Conservation (phyloP, 768 basidiomycete genomes). For the Chalciporus piperatus region DNA sequence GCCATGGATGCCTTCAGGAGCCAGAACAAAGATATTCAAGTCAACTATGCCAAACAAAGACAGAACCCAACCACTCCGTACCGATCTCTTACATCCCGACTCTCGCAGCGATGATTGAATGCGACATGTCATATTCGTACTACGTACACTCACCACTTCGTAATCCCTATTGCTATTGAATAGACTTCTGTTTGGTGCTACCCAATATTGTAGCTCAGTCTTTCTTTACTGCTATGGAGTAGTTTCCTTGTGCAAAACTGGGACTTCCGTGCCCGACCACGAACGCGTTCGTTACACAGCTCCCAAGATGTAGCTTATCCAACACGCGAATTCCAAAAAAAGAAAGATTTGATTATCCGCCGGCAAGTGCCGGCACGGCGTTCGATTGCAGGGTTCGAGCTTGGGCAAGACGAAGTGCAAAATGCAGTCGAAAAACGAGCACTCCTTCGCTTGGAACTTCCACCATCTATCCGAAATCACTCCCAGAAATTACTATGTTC, state of each 20-base stretch:
- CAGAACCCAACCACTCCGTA: neutral
- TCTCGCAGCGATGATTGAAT: constrained; percentile 13
- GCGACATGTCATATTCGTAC: neutral
- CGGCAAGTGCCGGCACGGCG: constrained; percentile 25
- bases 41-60: constrained; percentile 21
- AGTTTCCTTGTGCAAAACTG: too few relatives aligned
- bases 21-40: constrained; percentile 1
- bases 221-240: too few relatives aligned
- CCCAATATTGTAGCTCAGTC: neutral
- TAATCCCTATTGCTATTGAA: neutral
- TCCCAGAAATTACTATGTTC: constrained; percentile 1
- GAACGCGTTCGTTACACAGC: too few relatives aligned
- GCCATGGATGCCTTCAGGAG: constrained; percentile 43
- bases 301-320: too few relatives aligned
- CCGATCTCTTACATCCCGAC: constrained; percentile 19
- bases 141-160: neutral
- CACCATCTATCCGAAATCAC: constrained; percentile 22
- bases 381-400: constrained; percentile 21
- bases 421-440: constrained; percentile 24
- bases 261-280: too few relatives aligned
- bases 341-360: constrained; percentile 19
- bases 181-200: neutral
- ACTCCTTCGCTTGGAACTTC: constrained; percentile 34
- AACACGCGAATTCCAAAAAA: constrained; percentile 21
- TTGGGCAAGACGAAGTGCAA: constrained; percentile 18